A percentile compares a stretch with the other conserved stretches of the same genome.
Evolutionary conservation across 2,329 filamentous ascomycete species (phyloP).

Genomic region (Xylaria sp.): DNA sequence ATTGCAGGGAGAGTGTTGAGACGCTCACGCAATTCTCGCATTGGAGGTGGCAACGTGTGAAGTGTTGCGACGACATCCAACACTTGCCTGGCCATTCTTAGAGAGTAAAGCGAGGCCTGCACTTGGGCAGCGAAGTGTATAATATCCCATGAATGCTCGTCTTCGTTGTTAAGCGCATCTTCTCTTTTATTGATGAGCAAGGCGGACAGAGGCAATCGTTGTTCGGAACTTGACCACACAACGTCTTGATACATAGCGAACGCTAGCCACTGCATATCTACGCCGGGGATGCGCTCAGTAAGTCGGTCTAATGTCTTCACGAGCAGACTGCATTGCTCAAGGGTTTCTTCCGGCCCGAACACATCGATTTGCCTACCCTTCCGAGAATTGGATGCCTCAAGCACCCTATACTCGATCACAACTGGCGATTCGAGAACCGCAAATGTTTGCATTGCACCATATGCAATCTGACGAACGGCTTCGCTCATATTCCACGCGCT

Average conservation of each 20-base stretch:
- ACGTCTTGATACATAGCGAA: constrained; percentile 53
- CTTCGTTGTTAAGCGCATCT: constrained; percentile 44
- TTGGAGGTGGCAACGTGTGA: constrained; percentile 26
- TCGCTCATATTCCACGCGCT: constrained; percentile 55
- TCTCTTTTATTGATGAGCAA: constrained; percentile 45
- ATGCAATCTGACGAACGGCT: constrained; percentile 51
- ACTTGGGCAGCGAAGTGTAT: constrained; percentile 71
- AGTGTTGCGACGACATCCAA: constrained; percentile 45
- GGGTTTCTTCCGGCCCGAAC: constrained; percentile 34
- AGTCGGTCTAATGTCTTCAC: constrained; percentile 43
- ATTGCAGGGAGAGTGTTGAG: constrained; percentile 41
- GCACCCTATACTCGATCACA: constrained; percentile 54
- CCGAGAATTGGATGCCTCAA: constrained; percentile 44
- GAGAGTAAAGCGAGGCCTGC: constrained; percentile 69
- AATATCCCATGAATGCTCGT: constrained; percentile 62
- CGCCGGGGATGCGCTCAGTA: constrained; percentile 21
- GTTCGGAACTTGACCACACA: constrained; percentile 46
- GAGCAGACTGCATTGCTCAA: constrained; percentile 42
- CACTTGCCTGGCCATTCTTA: constrained; percentile 65
- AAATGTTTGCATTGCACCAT: constrained; percentile 48
- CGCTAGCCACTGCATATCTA: constrained; percentile 48
- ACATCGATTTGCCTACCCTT: constrained; percentile 49
- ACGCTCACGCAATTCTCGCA: constrained; percentile 35
- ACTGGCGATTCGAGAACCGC: constrained; percentile 12
- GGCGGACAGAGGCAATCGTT: constrained; percentile 47